Evolutionary conservation across 768 basidiomycete genomes (phyloP).

Genomic region (Fomitopsis serialis): DNA sequence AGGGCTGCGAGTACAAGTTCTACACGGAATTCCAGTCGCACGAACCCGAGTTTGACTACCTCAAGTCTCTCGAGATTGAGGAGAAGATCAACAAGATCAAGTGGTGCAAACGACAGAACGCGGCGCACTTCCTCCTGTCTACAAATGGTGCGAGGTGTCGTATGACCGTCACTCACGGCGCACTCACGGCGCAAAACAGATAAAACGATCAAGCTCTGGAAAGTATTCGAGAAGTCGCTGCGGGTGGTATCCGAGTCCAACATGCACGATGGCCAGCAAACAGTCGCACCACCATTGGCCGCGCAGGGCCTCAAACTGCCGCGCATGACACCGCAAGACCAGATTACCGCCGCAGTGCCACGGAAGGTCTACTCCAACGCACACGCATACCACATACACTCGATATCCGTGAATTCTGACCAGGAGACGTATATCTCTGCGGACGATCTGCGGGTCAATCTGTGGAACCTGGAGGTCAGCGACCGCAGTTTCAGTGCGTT

Average conservation of each 20-base stretch:
- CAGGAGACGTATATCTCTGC: conserved; percentile 99
- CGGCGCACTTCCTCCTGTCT: conserved; percentile 93
- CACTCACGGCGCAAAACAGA: conserved; percentile 45
- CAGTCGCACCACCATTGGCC: conserved; percentile 55
- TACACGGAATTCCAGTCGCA: conserved; percentile 99
- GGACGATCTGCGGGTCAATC: conserved; percentile 95
- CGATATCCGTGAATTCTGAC: conserved; percentile 98
- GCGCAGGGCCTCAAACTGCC: conserved; percentile 75
- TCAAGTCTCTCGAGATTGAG: conserved; percentile 99
- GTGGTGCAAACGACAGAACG: conserved; percentile 98
- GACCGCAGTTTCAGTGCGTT: conserved; percentile 98
- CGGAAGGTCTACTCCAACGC: conserved; percentile 99
- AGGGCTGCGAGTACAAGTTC: conserved; percentile 99
- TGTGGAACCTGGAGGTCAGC: conserved; percentile 98
- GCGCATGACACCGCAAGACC: conserved; percentile 90
- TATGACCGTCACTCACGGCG: not conserved
- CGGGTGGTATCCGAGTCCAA: conserved; percentile 97
- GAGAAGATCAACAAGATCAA: conserved; percentile 99
- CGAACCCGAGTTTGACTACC: conserved; percentile 99
- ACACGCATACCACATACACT: conserved; percentile 99
- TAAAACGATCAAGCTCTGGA: conserved; percentile 99
- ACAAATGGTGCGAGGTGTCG: conserved; percentile 77
- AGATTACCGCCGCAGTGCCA: conserved; percentile 97
- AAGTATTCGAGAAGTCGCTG: conserved; percentile 98
- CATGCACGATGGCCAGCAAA: conserved; percentile 74